Evolutionary conservation across 306 rosid species (phyloP).

Genomic region (Vigna radiata): DNA sequence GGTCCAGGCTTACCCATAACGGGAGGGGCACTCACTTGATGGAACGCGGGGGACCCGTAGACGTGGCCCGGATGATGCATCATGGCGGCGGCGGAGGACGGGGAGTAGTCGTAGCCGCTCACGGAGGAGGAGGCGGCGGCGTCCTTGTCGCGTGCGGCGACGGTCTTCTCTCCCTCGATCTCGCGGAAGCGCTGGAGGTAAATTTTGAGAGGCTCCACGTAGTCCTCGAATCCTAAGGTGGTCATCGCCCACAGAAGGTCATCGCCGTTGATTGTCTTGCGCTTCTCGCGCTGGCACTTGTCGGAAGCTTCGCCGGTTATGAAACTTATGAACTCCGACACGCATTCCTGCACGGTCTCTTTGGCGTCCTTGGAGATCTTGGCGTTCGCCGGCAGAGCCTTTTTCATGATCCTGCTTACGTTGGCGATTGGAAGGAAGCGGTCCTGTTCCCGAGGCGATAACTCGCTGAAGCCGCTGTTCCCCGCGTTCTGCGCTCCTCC

Average conservation of each 20-base stretch:
- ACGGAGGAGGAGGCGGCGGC: not conserved
- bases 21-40: constrained; percentile 49
- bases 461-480: constrained; percentile 51
- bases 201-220: constrained; percentile 85
- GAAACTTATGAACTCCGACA: constrained; percentile 92
- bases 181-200: constrained; percentile 82
- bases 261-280: constrained; percentile 93
- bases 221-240: constrained; percentile 80
- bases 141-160: constrained; percentile 73
- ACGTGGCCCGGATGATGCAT: constrained; percentile 63
- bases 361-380: constrained; percentile 94
- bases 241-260: constrained; percentile 96
- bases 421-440: constrained; percentile 85
- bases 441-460: constrained; percentile 82
- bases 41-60: constrained; percentile 62
- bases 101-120: constrained; percentile 36
- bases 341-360: constrained; percentile 93
- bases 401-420: constrained; percentile 94
- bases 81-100: constrained; percentile 44
- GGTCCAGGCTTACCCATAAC: constrained; percentile 56
- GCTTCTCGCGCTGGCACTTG: constrained; percentile 91
- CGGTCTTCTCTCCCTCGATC: constrained; percentile 81
- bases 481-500: constrained; percentile 58
- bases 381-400: constrained; percentile 87
- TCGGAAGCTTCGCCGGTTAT: constrained; percentile 92